Base-by-base conservation (phyloP, 352 stramenopile genomes). In the Globisporangium cederbergense region DNA sequence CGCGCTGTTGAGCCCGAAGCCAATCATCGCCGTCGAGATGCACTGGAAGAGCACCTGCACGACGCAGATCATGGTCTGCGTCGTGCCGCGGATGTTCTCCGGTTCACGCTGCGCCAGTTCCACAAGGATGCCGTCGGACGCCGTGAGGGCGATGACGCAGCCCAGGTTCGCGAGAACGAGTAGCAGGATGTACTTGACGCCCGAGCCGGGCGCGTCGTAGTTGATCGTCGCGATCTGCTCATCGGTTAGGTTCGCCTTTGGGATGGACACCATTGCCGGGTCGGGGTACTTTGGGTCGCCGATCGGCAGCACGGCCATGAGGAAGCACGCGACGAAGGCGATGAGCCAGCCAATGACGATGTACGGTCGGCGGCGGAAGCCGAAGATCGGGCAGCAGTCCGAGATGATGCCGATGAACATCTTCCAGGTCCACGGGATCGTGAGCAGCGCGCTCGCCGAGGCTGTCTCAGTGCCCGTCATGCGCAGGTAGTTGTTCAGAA, bases 391-490 rank as follows among this genome's bases (percentile, higher is more conserved):
- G 28, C 67, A 65, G 53, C 62, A 69, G 56, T 86, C 75, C 14
- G 75, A 66, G 36, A 83, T 28, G 51, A 87, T 75, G 42, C 80
- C 83, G 59, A 86, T 74, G 34, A 88, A 64, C 18, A 92, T 80
- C 68, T 95, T 96, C 61, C 89, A 88, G 5, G 75, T 84, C 83
- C 84, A 96, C 13, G 82, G 83, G 0, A 96, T 68, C 51, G 76
- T 74, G 14, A 95, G 73, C 9, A 93, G 49, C 7, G 76, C 76
- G 9, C 49, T 69, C 9, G 74, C 74, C 0, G 81, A 84, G 1
- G 77, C 74, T 0, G 64, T 79, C 16, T 72, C 67, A 4, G 76
- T 67, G 10, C 76, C 75, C 6, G 70, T 73, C 68, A 87, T 83
- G 46, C 69, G 76, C 3, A 90, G 65, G 53, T 86, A 88, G 40